These are phyloP conservation scores for Aschersonia sp. DNA, from an alignment of 2,329 filamentous ascomycete species.

Conservation along the genomic window DNA sequence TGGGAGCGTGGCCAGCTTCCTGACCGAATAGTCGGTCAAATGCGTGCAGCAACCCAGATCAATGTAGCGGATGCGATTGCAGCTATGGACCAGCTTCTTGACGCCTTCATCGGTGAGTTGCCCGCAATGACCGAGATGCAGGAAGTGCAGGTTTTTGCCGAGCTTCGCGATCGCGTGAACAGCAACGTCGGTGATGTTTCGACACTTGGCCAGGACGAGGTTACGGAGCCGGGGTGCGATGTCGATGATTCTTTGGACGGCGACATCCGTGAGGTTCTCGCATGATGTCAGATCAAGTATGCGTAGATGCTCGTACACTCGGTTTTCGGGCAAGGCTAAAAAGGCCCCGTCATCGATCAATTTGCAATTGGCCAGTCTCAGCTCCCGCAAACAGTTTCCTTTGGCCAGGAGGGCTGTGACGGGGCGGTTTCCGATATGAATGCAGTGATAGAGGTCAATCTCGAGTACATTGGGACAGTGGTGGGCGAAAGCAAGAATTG, in stretches of 20 bases:
- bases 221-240: slow-evolving; percentile 82
- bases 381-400: slow-evolving; percentile 73
- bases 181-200: slow-evolving; percentile 78
- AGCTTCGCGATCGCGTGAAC: slow-evolving; percentile 78
- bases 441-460: slow-evolving; percentile 85
- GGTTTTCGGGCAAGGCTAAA: slow-evolving; percentile 53
- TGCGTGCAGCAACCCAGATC: slow-evolving; percentile 90
- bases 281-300: slow-evolving; percentile 93
- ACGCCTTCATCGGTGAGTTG: slow-evolving; percentile 86
- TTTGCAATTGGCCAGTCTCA: slow-evolving; percentile 74
- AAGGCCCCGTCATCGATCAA: slow-evolving; percentile 83
- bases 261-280: slow-evolving; percentile 66
- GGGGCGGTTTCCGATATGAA: slow-evolving; percentile 65
- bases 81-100: slow-evolving; percentile 65
- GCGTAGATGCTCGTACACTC: slow-evolving; percentile 67
- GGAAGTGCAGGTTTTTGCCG: slow-evolving; percentile 92
- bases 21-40: slow-evolving; percentile 78
- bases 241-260: slow-evolving; percentile 76
- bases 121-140: slow-evolving; percentile 86
- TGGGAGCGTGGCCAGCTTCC: slow-evolving; percentile 68
- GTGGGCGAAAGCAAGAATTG: slow-evolving; percentile 72
- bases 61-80: slow-evolving; percentile 93
- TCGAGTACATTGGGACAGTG: slow-evolving; percentile 90
- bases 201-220: slow-evolving; percentile 86
- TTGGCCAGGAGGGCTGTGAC: slow-evolving; percentile 68